Conservation (phyloP, 2,329 filamentous ascomycete species). For the Aspergillus pseudoviridinutans region DNA sequence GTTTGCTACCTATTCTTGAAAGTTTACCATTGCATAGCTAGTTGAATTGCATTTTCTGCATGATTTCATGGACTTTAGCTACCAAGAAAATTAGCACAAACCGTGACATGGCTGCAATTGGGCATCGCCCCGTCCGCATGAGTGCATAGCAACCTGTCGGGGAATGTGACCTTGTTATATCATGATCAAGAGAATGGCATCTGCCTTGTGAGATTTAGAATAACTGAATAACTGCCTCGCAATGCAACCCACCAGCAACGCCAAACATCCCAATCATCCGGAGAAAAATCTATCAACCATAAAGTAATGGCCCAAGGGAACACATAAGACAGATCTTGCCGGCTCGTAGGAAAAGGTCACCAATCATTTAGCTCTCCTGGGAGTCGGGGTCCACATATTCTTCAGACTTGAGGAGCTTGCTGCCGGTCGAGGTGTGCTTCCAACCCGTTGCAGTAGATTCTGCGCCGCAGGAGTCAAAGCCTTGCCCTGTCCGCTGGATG, state of each 20-base stretch:
- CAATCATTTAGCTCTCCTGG: conserved; percentile 23
- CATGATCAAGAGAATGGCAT: not conserved
- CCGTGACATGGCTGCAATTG: not conserved
- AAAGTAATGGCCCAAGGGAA: not conserved
- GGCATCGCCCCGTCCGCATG: not conserved
- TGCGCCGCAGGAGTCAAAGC: conserved; percentile 44
- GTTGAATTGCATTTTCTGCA: not conserved
- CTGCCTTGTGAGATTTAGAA: not conserved
- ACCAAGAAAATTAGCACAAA: not conserved
- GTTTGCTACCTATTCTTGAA: not conserved
- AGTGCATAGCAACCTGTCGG: not conserved
- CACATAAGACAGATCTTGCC: not conserved
- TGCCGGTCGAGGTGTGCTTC: conserved; percentile 29
- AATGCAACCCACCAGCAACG: not conserved
- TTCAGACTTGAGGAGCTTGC: conserved; percentile 18
- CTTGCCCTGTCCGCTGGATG: conserved; percentile 21
- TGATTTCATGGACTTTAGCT: not conserved
- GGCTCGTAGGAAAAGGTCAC: not conserved
- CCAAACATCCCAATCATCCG: not conserved
- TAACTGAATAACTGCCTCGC: not conserved
- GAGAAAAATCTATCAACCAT: not conserved
- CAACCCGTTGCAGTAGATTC: conserved; percentile 38
- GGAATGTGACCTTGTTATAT: not conserved
- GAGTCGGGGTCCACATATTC: conserved; percentile 40
- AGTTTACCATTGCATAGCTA: not conserved